Percentiles rank a stretch among this genome's conserved stretches.
Conservation (phyloP, 176 grass and related monocot species). For the Areca catechu region DNA sequence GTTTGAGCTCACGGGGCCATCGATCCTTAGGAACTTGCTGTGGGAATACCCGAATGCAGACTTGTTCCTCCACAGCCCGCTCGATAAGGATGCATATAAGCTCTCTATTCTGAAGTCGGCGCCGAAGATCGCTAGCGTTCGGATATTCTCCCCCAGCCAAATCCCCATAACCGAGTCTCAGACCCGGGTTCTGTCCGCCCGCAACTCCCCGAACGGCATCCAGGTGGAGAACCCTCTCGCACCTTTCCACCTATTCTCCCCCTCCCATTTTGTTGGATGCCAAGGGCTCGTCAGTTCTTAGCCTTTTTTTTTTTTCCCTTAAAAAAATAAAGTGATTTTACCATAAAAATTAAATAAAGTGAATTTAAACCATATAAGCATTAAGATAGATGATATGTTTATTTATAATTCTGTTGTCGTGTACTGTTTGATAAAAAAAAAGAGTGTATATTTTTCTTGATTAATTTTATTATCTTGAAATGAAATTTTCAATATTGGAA, state of each 20-base stretch:
- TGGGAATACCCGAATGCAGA: slow-evolving; percentile 17
- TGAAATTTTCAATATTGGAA: too few species aligned
- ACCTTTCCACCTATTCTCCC: not conserved
- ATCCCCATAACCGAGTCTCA: slow-evolving; percentile 32
- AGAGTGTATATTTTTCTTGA: too few species aligned
- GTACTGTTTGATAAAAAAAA: too few species aligned
- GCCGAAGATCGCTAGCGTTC: slow-evolving; percentile 33
- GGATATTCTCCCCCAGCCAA: slow-evolving; percentile 36
- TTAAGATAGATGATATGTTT: too few species aligned
- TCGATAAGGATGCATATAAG: slow-evolving; percentile 78
- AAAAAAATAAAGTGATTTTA: too few species aligned
- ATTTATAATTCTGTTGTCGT: too few species aligned
- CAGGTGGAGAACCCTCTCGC: slow-evolving; percentile 31
- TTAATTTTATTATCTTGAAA: too few species aligned
- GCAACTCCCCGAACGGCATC: slow-evolving; percentile 76
- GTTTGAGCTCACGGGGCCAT: slow-evolving; percentile 85
- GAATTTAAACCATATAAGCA: too few species aligned
- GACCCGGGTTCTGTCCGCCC: slow-evolving; percentile 38
- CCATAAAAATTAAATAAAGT: too few species aligned
- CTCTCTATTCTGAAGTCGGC: slow-evolving; percentile 34
- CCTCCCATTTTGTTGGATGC: not conserved
- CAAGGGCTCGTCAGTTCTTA: too few species aligned
- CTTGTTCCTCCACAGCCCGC: slow-evolving; percentile 74
- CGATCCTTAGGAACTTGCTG: slow-evolving; percentile 62
- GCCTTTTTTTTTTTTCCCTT: too few species aligned